Conservation (phyloP, 768 basidiomycete species). For the Pleurotus platypus region DNA sequence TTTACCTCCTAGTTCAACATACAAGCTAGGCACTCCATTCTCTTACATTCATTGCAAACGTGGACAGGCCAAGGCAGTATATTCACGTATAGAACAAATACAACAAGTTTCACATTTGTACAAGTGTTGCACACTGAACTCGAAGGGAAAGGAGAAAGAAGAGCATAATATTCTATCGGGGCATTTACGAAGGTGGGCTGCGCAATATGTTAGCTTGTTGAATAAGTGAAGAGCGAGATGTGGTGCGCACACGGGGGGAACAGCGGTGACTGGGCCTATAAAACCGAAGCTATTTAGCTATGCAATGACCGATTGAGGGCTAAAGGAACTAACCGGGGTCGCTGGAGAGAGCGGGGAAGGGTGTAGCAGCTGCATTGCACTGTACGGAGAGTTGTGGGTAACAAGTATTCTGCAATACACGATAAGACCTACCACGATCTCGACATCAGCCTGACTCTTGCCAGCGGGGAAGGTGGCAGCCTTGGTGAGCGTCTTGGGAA, state of each 20-base stretch:
- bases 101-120: too few species aligned
- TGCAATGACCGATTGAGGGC: background rate
- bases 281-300: too few species aligned
- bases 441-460: conserved; percentile 20
- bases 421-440: conserved; percentile 20
- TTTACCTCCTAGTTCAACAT: too few species aligned
- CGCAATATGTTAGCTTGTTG: background rate
- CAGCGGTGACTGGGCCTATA: conserved; percentile 4
- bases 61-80: too few species aligned
- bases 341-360: conserved; percentile 3
- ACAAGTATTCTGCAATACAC: too few species aligned
- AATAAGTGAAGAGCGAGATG: background rate
- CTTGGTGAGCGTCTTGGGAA: conserved; percentile 18
- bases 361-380: conserved; percentile 2
- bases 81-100: too few species aligned
- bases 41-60: too few species aligned
- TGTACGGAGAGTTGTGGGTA: background rate
- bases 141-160: too few species aligned
- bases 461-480: conserved; percentile 28
- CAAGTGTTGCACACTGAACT: too few species aligned
- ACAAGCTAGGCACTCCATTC: too few species aligned
- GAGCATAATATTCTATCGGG: background rate
- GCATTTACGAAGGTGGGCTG: conserved; percentile 1
- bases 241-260: background rate
- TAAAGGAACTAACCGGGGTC: background rate